These are phyloP conservation scores for Xylariaceae sp. DNA, from an alignment of 2,329 filamentous ascomycete species.

Conservation along the genomic window DNA sequence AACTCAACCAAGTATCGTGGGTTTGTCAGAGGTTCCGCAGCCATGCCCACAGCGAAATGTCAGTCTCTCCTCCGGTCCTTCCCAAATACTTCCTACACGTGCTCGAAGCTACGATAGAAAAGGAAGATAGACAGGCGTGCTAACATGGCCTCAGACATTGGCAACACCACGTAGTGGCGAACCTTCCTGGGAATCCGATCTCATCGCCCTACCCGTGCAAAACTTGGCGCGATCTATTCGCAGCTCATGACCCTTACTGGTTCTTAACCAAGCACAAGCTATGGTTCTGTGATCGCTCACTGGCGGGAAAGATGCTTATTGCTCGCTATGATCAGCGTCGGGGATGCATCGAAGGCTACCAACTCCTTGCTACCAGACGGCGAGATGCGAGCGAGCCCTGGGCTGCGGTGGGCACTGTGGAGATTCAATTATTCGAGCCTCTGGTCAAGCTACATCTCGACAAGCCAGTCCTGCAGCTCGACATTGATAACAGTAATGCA, in stretches of 20 bases:
- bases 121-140: too few relatives aligned
- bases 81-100: too few relatives aligned
- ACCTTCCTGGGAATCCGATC: conserved; percentile 58
- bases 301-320: conserved; percentile 73
- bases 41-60: conserved; percentile 59
- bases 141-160: conserved; percentile 48
- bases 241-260: conserved; percentile 76
- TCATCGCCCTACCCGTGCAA: conserved; percentile 55
- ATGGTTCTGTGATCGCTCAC: conserved; percentile 77
- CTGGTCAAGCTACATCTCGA: conserved; percentile 69
- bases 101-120: too few relatives aligned
- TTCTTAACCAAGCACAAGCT: conserved; percentile 77
- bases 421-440: conserved; percentile 72
- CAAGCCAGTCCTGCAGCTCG: conserved; percentile 65
- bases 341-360: conserved; percentile 78
- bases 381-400: conserved; percentile 58
- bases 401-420: conserved; percentile 61
- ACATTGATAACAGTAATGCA: conserved; percentile 27
- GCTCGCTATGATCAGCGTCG: conserved; percentile 71
- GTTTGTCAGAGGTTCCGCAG: conserved; percentile 61
- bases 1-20: conserved; percentile 58
- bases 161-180: conserved; percentile 65
- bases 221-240: conserved; percentile 70
- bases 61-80: too few relatives aligned
- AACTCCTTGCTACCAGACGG: conserved; percentile 64